phyloP scores from a whole-genome alignment of 192 early-diverging fungal genomes.

The Coemansia asiatica region DNA sequence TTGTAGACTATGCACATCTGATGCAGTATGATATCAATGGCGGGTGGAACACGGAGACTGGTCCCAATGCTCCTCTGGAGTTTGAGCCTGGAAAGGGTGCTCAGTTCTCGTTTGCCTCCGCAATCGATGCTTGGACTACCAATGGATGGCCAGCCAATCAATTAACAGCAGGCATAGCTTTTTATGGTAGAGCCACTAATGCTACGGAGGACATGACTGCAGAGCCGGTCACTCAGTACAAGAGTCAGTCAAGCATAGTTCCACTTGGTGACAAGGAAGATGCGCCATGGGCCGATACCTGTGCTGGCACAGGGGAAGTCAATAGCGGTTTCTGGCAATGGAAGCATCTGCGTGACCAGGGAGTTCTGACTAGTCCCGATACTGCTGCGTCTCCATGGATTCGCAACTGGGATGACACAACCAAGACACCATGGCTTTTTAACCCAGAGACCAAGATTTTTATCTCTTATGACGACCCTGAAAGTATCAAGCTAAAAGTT shows the following conservation, averaged over 20 bases:
- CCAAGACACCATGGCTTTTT: conserved; percentile 71
- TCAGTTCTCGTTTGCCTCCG: conserved; percentile 50
- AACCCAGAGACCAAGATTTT: conserved; percentile 58
- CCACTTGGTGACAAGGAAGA: conserved; percentile 60
- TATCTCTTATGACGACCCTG: conserved; percentile 67
- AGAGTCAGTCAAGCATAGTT: conserved; percentile 13
- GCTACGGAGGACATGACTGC: conserved; percentile 38
- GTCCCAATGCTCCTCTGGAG: conserved; percentile 62
- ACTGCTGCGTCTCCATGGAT: conserved; percentile 61
- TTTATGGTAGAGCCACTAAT: conserved; percentile 60
- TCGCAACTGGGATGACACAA: conserved; percentile 57
- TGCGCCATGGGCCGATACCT: conserved; percentile 58
- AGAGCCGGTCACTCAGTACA: conserved; percentile 31
- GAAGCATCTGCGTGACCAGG: conserved; percentile 59
- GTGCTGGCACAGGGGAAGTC: conserved; percentile 17
- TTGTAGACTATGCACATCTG: conserved; percentile 63
- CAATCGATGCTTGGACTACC: conserved; percentile 59
- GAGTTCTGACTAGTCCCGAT: conserved; percentile 41
- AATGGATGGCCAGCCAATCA: conserved; percentile 62
- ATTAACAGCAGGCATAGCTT: conserved; percentile 62
- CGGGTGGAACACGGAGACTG: conserved; percentile 56
- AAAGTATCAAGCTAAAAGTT: conserved; percentile 59
- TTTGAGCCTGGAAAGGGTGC: conserved; percentile 29
- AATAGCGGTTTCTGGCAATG: conserved; percentile 61
- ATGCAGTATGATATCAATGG: conserved; percentile 69